Percentiles rank a stretch among this genome's conserved stretches.
Evolutionary conservation across 768 basidiomycete genomes (phyloP).

Genomic region (Termitomyces bulborhizus): DNA sequence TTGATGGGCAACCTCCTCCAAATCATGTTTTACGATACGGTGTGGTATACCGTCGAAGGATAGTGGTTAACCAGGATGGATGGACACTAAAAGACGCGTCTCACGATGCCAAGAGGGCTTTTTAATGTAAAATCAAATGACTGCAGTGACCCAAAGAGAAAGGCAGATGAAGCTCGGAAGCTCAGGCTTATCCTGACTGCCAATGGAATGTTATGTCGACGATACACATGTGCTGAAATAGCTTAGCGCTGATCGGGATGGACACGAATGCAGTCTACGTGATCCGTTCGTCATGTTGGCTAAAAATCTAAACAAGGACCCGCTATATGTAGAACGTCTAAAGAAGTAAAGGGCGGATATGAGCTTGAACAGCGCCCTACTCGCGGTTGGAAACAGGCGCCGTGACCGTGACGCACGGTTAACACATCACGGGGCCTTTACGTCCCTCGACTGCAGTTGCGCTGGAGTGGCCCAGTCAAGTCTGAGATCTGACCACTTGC

Average conservation of each 20-base stretch:
- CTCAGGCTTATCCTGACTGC: background rate
- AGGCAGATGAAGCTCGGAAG: background rate
- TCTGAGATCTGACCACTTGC: background rate
- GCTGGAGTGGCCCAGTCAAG: background rate
- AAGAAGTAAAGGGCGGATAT: too few species aligned
- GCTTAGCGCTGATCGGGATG: background rate
- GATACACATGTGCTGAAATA: background rate
- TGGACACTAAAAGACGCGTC: too few species aligned
- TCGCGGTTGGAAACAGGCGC: background rate
- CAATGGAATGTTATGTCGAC: background rate
- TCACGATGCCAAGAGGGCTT: too few species aligned
- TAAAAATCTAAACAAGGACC: too few species aligned
- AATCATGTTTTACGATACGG: too few species aligned
- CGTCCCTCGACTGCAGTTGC: background rate
- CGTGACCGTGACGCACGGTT: conserved; percentile 8
- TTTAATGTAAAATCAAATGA: background rate
- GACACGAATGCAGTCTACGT: too few species aligned
- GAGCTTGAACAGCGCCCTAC: too few species aligned
- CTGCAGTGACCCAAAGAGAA: background rate
- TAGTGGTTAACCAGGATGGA: too few species aligned
- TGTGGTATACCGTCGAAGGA: too few species aligned
- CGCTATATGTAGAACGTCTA: too few species aligned
- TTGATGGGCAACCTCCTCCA: too few species aligned
- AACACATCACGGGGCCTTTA: conserved; percentile 1
- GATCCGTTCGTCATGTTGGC: too few species aligned